Conservation (phyloP, 2,329 filamentous ascomycete genomes). For the Colletotrichum brevisporum region DNA sequence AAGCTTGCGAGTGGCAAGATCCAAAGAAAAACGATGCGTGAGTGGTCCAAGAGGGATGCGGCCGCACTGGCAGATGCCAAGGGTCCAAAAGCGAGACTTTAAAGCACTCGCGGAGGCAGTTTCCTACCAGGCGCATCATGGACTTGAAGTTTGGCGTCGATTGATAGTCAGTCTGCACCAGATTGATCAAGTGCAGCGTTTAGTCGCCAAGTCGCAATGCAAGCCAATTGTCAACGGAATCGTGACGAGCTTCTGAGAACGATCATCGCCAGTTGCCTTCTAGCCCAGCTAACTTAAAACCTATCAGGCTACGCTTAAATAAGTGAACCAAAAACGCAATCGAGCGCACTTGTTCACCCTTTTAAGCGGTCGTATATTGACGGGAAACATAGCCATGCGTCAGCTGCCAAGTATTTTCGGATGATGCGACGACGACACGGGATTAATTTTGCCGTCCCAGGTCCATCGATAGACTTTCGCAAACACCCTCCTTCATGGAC, state of each 20-base stretch:
- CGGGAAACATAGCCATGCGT: not conserved
- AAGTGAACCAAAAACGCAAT: no score
- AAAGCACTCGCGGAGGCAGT: not conserved
- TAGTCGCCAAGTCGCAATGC: no score
- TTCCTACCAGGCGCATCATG: not conserved
- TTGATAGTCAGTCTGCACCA: no score
- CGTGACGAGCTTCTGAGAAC: no score
- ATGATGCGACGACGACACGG: not conserved
- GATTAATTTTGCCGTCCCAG: not conserved
- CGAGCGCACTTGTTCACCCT: not conserved
- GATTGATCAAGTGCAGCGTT: no score
- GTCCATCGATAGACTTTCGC: not conserved
- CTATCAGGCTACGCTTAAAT: no score
- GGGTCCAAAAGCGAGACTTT: conserved; percentile 33
- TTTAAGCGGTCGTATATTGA: not conserved
- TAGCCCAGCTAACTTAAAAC: no score
- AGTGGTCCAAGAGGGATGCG: conserved; percentile 70
- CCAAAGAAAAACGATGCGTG: conserved; percentile 67
- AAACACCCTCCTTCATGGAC: not conserved
- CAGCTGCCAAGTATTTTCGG: not conserved
- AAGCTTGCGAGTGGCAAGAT: conserved; percentile 72
- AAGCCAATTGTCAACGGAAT: no score
- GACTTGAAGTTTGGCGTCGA: no score
- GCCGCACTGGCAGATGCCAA: conserved; percentile 44
- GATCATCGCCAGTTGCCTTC: no score